These are phyloP conservation scores for Clausena lansium DNA, from an alignment of 345 rosid species.

Conservation along the genomic window DNA sequence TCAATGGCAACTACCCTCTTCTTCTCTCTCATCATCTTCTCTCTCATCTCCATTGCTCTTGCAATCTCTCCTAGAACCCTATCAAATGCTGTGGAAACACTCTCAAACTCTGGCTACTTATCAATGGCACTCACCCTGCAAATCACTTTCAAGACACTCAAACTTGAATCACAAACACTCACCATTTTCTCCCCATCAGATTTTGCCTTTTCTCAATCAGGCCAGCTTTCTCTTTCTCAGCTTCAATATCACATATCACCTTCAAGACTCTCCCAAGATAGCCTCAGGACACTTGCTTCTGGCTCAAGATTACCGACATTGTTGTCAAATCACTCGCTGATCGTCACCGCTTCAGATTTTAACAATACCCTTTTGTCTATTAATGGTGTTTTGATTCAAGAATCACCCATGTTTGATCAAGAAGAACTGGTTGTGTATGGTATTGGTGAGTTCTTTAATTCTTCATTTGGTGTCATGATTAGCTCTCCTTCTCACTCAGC, in stretches of 20 bases:
- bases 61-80: constrained; percentile 19
- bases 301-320: constrained; percentile 41
- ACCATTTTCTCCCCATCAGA: constrained; percentile 47
- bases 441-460: constrained; percentile 29
- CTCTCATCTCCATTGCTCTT: constrained; percentile 3
- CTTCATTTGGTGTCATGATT: constrained; percentile 1
- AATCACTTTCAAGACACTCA: constrained; percentile 26
- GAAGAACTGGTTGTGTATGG: constrained; percentile 33
- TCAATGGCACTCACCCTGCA: constrained; percentile 46
- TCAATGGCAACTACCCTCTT: constrained; percentile 8
- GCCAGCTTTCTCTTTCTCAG: constrained; percentile 37
- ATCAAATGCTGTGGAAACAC: constrained; percentile 28
- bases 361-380: constrained; percentile 9
- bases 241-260: constrained; percentile 40
- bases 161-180: constrained; percentile 28
- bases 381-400: constrained; percentile 31
- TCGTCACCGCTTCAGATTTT: constrained; percentile 20
- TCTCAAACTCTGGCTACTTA: constrained; percentile 38
- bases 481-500: constrained; percentile 9
- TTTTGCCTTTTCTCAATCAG: constrained; percentile 24
- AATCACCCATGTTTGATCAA: constrained; percentile 32
- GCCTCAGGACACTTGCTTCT: constrained; percentile 22
- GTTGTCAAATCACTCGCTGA: constrained; percentile 23
- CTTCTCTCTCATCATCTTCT: constrained; percentile 5
- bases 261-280: constrained; percentile 18